phyloP scores from a whole-genome alignment of 2,329 filamentous ascomycete species.

The Didymella segeticola region DNA sequence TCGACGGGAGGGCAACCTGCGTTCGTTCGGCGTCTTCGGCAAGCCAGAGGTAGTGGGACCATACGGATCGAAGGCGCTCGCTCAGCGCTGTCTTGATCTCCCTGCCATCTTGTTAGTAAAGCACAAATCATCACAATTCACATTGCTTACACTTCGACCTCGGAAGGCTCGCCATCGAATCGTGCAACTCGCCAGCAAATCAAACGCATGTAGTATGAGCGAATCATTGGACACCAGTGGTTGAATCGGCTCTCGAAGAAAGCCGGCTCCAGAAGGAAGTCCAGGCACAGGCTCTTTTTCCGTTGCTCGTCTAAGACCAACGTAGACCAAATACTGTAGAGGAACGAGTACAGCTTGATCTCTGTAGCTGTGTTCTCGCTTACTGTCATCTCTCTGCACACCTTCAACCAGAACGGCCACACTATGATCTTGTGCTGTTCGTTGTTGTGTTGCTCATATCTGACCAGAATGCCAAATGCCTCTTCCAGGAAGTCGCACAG shows the following conservation, averaged over 20 bases:
- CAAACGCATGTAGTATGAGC: slow-evolving; percentile 89
- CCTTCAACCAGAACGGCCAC: slow-evolving; percentile 85
- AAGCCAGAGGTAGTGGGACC: slow-evolving; percentile 80
- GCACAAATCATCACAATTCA: background rate
- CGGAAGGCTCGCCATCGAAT: slow-evolving; percentile 70
- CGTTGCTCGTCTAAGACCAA: slow-evolving; percentile 69
- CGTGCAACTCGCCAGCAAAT: slow-evolving; percentile 88
- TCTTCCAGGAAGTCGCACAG: slow-evolving; percentile 93
- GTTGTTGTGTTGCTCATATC: slow-evolving; percentile 60
- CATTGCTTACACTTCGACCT: slow-evolving; percentile 69
- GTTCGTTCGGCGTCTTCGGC: slow-evolving; percentile 69
- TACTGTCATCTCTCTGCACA: slow-evolving; percentile 77
- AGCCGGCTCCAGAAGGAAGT: slow-evolving; percentile 76
- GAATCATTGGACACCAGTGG: slow-evolving; percentile 95
- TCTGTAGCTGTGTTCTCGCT: slow-evolving; percentile 91
- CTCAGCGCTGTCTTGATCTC: slow-evolving; percentile 73
- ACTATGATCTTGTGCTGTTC: slow-evolving; percentile 63
- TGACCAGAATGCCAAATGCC: slow-evolving; percentile 70
- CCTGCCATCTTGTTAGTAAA: slow-evolving; percentile 52
- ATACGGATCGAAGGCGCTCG: slow-evolving; percentile 72
- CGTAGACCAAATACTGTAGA: slow-evolving; percentile 81
- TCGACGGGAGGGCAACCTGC: slow-evolving; percentile 68
- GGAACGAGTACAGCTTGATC: slow-evolving; percentile 80
- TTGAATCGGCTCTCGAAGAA: slow-evolving; percentile 85
- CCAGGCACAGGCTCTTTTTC: slow-evolving; percentile 73